A percentile compares a stretch with the other conserved stretches of the same genome.
Conservation (phyloP, 805 yeast genomes). For the Yamadazyma sp. region DNA sequence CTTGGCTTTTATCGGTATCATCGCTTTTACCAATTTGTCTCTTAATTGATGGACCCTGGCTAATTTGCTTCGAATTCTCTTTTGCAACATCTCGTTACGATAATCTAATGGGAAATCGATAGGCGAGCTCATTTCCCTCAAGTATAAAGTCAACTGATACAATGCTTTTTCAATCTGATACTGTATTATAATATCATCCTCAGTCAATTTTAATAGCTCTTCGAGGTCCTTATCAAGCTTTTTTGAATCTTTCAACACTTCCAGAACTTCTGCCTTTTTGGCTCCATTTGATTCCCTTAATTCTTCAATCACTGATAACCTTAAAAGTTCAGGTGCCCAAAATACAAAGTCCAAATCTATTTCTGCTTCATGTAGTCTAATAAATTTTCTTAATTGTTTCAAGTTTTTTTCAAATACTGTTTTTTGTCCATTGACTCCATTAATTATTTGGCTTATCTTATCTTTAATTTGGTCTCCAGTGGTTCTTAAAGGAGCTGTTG, state of each 20-base stretch:
- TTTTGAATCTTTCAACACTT: neutral
- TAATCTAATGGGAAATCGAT: conserved; percentile 30
- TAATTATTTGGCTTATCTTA: conserved; percentile 20
- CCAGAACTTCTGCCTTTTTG: neutral
- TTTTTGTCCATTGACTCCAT: conserved; percentile 24
- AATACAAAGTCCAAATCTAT: no score
- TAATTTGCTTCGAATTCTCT: conserved; percentile 24
- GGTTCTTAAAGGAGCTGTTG: neutral
- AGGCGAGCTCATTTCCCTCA: conserved; percentile 3
- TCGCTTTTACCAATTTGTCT: conserved; percentile 19
- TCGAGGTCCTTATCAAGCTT: neutral
- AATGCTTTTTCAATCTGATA: conserved; percentile 24
- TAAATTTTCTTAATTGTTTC: neutral
- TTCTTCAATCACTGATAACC: neutral
- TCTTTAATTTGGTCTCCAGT: conserved; percentile 8
- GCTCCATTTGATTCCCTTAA: neutral
- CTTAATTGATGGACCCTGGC: conserved; percentile 20
- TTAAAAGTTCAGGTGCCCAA: conserved; percentile 1
- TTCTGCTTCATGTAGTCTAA: neutral
- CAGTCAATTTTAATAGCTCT: conserved; percentile 1
- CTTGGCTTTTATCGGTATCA: conserved; percentile 35
- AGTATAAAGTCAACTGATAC: conserved; percentile 20
- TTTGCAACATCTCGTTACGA: conserved; percentile 23
- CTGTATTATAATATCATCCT: conserved; percentile 1
- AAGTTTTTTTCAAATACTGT: conserved; percentile 21